Conservation (phyloP, 331 rosid genomes). For the Ulmus americana region DNA sequence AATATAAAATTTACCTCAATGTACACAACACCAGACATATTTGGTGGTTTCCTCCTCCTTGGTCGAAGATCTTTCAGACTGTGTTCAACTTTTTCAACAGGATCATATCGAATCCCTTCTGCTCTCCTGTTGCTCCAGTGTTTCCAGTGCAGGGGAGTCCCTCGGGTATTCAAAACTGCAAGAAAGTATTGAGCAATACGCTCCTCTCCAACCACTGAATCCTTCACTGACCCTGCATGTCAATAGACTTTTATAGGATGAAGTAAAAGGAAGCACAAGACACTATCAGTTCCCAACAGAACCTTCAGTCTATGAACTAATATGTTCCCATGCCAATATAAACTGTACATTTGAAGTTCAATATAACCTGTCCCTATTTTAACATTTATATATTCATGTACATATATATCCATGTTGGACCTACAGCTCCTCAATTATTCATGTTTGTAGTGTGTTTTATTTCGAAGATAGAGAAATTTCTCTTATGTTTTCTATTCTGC, state of each 20-base stretch:
- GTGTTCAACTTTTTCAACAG: constrained; percentile 37
- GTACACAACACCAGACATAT: constrained; percentile 52
- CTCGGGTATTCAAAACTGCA: constrained; percentile 67
- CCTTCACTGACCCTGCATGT: constrained; percentile 76
- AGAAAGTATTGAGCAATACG: constrained; percentile 77
- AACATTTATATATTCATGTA: too few species aligned
- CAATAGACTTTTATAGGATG: not conserved
- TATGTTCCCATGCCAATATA: too few species aligned
- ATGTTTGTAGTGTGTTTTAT: too few species aligned
- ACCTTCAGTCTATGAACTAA: too few species aligned
- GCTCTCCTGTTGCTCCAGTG: constrained; percentile 46
- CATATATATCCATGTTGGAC: too few species aligned
- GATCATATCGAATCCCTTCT: constrained; percentile 47
- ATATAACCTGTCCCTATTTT: too few species aligned
- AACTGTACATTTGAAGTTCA: too few species aligned
- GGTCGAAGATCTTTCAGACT: constrained; percentile 56
- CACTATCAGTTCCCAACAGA: not conserved
- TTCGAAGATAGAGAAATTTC: too few species aligned
- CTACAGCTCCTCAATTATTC: too few species aligned
- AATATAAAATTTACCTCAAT: constrained; percentile 47
- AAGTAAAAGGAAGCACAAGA: not conserved
- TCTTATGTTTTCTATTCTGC: too few species aligned
- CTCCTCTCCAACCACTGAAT: constrained; percentile 86
- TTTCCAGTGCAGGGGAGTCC: constrained; percentile 82
- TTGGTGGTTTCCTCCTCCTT: constrained; percentile 42